phyloP scores from a whole-genome alignment of 1,284 basidiomycete species.

The Earliella scabrosa region DNA sequence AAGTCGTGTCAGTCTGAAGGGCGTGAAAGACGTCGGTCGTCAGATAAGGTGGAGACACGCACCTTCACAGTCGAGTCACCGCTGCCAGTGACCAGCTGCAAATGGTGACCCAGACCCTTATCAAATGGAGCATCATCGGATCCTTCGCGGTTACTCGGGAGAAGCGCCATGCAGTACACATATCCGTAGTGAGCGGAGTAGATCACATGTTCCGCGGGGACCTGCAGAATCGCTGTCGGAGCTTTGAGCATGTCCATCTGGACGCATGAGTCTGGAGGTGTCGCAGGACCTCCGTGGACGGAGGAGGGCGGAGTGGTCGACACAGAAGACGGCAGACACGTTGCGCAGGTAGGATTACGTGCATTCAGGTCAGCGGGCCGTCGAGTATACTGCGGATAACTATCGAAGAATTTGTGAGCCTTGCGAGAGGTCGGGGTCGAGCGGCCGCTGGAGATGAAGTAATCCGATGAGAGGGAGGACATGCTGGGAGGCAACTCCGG shows the following conservation, averaged over 20 bases:
- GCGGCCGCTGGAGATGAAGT: slow-evolving; percentile 42
- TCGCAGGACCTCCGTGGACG: slow-evolving; percentile 16
- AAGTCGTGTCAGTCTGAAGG: neutral
- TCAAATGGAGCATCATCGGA: slow-evolving; percentile 35
- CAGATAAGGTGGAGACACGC: slow-evolving; percentile 13
- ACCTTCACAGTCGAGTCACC: slow-evolving; percentile 91
- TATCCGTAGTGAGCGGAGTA: slow-evolving; percentile 95
- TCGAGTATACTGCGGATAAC: slow-evolving; percentile 72
- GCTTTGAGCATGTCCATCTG: slow-evolving; percentile 36
- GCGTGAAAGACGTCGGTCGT: neutral
- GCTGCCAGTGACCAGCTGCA: slow-evolving; percentile 80
- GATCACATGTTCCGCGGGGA: slow-evolving; percentile 72
- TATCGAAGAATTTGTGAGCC: slow-evolving; percentile 84
- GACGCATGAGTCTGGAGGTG: slow-evolving; percentile 22
- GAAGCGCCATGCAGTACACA: slow-evolving; percentile 83
- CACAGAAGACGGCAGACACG: slow-evolving; percentile 14
- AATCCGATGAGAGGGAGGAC: slow-evolving; percentile 22
- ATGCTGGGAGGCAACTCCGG: slow-evolving; percentile 4
- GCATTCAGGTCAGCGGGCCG: slow-evolving; percentile 66
- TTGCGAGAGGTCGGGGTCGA: slow-evolving; percentile 44
- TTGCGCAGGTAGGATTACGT: slow-evolving; percentile 48
- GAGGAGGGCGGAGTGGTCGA: slow-evolving; percentile 20
- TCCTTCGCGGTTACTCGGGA: slow-evolving; percentile 47
- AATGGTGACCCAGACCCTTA: slow-evolving; percentile 39
- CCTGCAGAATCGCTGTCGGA: slow-evolving; percentile 46